Conservation (phyloP, 1,284 basidiomycete species). For the Nidula niveotomentosa region DNA sequence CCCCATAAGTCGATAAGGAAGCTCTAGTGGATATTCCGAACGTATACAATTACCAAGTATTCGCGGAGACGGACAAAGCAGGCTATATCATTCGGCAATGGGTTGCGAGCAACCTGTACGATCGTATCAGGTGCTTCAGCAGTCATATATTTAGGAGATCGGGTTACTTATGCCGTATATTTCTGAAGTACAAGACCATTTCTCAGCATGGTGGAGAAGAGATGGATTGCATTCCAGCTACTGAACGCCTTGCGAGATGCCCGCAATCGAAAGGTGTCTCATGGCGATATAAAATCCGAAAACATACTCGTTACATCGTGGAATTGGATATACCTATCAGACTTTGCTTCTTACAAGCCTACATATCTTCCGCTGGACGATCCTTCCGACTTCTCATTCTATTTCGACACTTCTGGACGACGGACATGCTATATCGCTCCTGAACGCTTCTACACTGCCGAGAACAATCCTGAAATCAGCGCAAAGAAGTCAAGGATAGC, state of each 20-base stretch:
- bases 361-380: conserved; percentile 96
- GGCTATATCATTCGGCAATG: conserved; percentile 96
- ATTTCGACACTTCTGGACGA: conserved; percentile 93
- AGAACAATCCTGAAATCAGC: conserved; percentile 66
- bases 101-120: conserved; percentile 94
- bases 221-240: conserved; percentile 97
- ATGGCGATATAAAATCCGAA: conserved; percentile 98
- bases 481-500: conserved; percentile 55
- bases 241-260: conserved; percentile 85
- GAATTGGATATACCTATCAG: conserved; percentile 94
- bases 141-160: not conserved
- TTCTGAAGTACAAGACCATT: conserved; percentile 88
- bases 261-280: conserved; percentile 81
- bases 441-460: conserved; percentile 89
- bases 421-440: conserved; percentile 97
- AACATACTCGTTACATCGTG: conserved; percentile 97
- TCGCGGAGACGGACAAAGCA: conserved; percentile 95
- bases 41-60: conserved; percentile 88
- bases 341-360: conserved; percentile 98
- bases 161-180: not conserved
- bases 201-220: conserved; percentile 90
- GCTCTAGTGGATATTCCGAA: conserved; percentile 84
- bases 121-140: conserved; percentile 83
- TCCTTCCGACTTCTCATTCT: conserved; percentile 97
- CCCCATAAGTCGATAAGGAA: conserved; percentile 74